Percentiles rank a stretch among this genome's conserved stretches.
Conservation (phyloP, 2,329 filamentous ascomycete species). For the Shiraia bambusicola region DNA sequence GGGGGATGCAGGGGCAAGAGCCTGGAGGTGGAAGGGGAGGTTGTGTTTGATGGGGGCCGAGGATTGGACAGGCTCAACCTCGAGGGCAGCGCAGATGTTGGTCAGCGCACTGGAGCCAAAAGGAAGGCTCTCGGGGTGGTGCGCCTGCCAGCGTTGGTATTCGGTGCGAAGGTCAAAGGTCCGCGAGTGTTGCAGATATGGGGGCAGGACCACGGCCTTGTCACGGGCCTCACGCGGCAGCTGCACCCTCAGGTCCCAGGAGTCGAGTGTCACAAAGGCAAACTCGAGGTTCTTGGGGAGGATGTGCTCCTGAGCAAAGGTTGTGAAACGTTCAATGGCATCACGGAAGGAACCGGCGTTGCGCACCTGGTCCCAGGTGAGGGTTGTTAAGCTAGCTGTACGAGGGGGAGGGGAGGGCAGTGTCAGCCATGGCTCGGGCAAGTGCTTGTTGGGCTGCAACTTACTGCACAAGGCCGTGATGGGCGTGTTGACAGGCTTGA, state of each 20-base stretch:
- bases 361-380: conserved; percentile 98
- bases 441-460: conserved; percentile 38
- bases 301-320: conserved; percentile 89
- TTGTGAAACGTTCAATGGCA: conserved; percentile 91
- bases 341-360: conserved; percentile 97
- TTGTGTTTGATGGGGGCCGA: conserved; percentile 99
- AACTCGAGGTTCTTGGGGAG: conserved; percentile 91
- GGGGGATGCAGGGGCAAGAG: conserved; percentile 89
- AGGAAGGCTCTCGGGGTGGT: conserved; percentile 94
- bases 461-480: conserved; percentile 98
- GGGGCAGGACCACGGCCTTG: conserved; percentile 93
- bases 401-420: too few relatives aligned
- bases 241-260: conserved; percentile 97
- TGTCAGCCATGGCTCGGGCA: conserved; percentile 30
- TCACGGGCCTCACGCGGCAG: conserved; percentile 95
- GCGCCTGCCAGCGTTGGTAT: conserved; percentile 97
- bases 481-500: conserved; percentile 97
- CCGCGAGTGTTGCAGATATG: conserved; percentile 95
- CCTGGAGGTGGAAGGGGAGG: conserved; percentile 94
- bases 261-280: conserved; percentile 96
- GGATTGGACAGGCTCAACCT: conserved; percentile 96
- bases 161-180: conserved; percentile 96
- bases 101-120: conserved; percentile 94
- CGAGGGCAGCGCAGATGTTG: conserved; percentile 96
- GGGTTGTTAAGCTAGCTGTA: conserved; percentile 88